These are phyloP conservation scores for Phlebopus sp. DNA, from an alignment of 1,284 basidiomycete genomes.

Conservation along the genomic window DNA sequence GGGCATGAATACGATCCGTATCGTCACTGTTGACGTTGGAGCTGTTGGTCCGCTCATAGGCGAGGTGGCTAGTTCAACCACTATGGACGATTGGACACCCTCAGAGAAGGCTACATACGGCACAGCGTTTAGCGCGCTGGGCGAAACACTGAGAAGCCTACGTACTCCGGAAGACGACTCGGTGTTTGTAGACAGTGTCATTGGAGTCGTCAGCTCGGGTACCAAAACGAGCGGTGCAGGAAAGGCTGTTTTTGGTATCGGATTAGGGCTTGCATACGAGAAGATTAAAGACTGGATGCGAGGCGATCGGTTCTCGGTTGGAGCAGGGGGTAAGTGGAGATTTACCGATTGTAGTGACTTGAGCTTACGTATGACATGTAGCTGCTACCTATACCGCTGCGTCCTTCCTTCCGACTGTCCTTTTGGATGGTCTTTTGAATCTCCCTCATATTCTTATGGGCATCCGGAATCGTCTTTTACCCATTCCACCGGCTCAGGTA, in stretches of 20 bases:
- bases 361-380: slow-evolving; percentile 24
- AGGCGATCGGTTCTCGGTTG: slow-evolving; percentile 65
- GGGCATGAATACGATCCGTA: slow-evolving; percentile 55
- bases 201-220: slow-evolving; percentile 57
- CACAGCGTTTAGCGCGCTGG: slow-evolving; percentile 55
- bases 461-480: slow-evolving; percentile 57
- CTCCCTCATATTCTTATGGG: slow-evolving; percentile 64
- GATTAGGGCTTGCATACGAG: slow-evolving; percentile 42
- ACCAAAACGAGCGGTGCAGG: slow-evolving; percentile 35
- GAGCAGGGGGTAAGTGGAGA: slow-evolving; percentile 63
- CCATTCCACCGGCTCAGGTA: slow-evolving; percentile 37
- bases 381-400: slow-evolving; percentile 66
- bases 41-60: slow-evolving; percentile 18
- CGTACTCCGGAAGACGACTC: slow-evolving; percentile 55
- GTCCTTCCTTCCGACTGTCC: slow-evolving; percentile 61
- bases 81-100: slow-evolving; percentile 65
- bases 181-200: slow-evolving; percentile 55
- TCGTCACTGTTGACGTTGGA: slow-evolving; percentile 55
- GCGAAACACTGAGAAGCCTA: slow-evolving; percentile 39
- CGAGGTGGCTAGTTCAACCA: neutral
- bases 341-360: slow-evolving; percentile 4
- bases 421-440: slow-evolving; percentile 63
- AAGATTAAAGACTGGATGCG: slow-evolving; percentile 44
- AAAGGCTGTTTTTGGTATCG: slow-evolving; percentile 39
- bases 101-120: slow-evolving; percentile 71